These are phyloP conservation scores for Fraxinus latifolia DNA, from an alignment of 305 asterid genomes.

Conservation along the genomic window DNA sequence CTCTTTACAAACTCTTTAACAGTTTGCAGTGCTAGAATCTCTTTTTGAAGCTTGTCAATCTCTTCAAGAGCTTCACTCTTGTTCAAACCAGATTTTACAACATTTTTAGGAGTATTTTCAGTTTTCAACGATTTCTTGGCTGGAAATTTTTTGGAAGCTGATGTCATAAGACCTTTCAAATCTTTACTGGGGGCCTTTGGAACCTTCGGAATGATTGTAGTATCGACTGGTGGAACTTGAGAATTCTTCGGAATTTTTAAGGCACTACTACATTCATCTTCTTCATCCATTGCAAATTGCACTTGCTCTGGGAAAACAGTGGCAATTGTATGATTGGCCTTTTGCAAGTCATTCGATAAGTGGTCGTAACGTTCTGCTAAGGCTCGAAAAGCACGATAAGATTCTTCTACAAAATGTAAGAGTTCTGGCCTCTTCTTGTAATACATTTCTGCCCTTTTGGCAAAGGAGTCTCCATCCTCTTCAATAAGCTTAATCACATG, in stretches of 20 bases:
- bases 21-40: conserved; percentile 56
- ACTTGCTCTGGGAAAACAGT: conserved; percentile 78
- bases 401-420: conserved; percentile 68
- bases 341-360: conserved; percentile 77
- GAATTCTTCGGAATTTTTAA: conserved; percentile 28
- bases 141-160: conserved; percentile 44
- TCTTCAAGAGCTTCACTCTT: conserved; percentile 55
- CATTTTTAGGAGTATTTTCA: conserved; percentile 13
- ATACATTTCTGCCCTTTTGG: conserved; percentile 94
- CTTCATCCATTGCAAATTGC: conserved; percentile 61
- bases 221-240: conserved; percentile 28
- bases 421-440: conserved; percentile 90
- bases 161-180: conserved; percentile 47
- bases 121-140: conserved; percentile 32
- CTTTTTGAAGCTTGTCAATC: conserved; percentile 62
- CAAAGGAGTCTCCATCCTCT: conserved; percentile 94
- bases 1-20: conserved; percentile 65
- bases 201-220: conserved; percentile 40
- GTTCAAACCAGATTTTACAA: conserved; percentile 39
- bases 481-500: conserved; percentile 65
- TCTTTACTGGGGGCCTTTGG: conserved; percentile 63
- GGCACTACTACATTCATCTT: conserved; percentile 38
- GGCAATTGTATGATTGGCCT: conserved; percentile 88
- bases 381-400: conserved; percentile 69
- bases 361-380: conserved; percentile 86